Base-by-base conservation (phyloP, 768 basidiomycete species). In the Pleurotus ostreatus region DNA sequence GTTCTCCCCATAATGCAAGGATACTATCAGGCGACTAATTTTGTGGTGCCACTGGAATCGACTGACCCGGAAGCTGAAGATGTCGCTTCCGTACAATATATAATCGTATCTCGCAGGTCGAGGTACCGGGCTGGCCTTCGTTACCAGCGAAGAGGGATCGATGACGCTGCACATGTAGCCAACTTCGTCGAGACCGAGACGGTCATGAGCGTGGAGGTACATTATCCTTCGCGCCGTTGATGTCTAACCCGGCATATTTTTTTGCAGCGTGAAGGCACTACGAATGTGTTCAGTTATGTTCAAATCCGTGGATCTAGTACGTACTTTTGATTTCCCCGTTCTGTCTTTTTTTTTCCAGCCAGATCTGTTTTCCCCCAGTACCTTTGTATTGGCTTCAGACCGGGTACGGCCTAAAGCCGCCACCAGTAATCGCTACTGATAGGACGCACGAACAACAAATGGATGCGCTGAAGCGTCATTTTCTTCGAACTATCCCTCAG, bases 131-230 rank as follows among this genome's bases (percentile, higher is more conserved):
- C 95, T 4, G 97, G 97, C 1, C 74, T 98, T 61, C 79, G 97
- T 44, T 99, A 96, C 71, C 97, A 98, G 69, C 81, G 97, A 43
- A 78, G 97, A 63, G 97, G 97, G 1, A 84, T 98, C 52, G 95
- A 98, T 63, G 92, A 95, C 60, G 86, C 91, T 57, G 92, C 94
- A 4, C 81, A 92, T 66, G 95, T 94, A 3, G 95, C 94, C 1
- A 98, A 98, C 70, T 94, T 98, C 65, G 94, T 98, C 2, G 93
- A 98, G 70, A 94, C 93, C 0, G 95, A 98, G 72, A 88, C 91
- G 2, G 85, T 96, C 52, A 83, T 92, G 76, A 78, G 85, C 43
- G 82, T 95, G 9, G 82, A 89, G 77, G 94, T 92, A 57, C 40
- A 20, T 57, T 39, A 5, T 7, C 9, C 46, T 26, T n/a, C 38